phyloP scores from a whole-genome alignment of 139 green algal genomes.

The Micractinium sp. region DNA sequence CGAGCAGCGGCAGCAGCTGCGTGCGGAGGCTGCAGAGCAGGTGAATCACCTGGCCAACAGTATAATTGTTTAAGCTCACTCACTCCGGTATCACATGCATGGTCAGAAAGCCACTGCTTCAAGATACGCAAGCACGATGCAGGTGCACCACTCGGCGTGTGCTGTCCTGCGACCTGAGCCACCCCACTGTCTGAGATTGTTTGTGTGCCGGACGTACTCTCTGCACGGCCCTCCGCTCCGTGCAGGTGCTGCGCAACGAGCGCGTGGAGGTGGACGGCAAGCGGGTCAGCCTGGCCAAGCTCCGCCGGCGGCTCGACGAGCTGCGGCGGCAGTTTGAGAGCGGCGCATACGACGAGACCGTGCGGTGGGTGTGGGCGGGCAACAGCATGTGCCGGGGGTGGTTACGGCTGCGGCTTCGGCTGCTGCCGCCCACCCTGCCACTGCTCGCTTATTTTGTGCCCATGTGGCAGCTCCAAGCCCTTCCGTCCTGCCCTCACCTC shows the following conservation, averaged over 20 bases:
- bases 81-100: no score
- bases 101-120: no score
- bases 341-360: slow-evolving; percentile 11
- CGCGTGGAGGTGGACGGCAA: slow-evolving; percentile 7
- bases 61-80: no score
- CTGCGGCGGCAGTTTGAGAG: slow-evolving; percentile 23
- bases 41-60: no score
- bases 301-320: background rate
- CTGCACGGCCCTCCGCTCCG: background rate
- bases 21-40: background rate
- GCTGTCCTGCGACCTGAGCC: no score
- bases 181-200: background rate
- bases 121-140: no score
- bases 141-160: no score
- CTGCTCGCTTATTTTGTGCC: background rate
- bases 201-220: background rate
- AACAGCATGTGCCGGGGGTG: no score
- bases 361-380: background rate
- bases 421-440: background rate
- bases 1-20: background rate
- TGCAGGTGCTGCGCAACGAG: background rate
- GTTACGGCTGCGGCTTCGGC: no score
- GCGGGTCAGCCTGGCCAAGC: background rate
- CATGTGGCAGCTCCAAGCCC: background rate
- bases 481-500: background rate